These are phyloP conservation scores for Cyberlindnera bimundalis DNA, from an alignment of 805 yeast genomes.

Conservation along the genomic window DNA sequence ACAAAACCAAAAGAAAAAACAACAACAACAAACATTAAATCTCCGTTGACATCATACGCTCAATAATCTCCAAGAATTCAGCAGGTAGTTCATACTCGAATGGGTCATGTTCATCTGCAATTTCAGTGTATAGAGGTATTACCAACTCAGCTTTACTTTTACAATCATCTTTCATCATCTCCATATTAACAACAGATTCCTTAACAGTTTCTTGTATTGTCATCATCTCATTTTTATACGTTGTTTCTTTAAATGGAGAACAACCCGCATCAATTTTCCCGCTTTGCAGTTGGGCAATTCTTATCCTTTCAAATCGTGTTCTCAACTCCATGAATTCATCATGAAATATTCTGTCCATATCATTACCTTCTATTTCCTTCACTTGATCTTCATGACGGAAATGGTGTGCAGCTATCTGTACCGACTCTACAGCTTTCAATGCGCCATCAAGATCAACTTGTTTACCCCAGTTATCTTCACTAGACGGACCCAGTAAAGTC, in stretches of 20 bases:
- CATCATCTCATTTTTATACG: no score
- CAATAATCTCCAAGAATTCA: conserved; percentile 3
- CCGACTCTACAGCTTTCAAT: not conserved
- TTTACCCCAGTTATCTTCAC: not conserved
- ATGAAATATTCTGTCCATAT: not conserved
- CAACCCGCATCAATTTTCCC: no score
- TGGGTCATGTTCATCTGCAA: not conserved
- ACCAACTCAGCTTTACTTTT: no score
- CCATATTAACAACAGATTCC: not conserved
- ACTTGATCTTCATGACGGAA: no score
- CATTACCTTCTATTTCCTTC: not conserved
- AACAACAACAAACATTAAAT: not conserved
- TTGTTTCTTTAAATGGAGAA: no score
- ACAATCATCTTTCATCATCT: no score
- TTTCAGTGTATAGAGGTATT: not conserved
- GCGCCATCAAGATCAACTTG: not conserved
- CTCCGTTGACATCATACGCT: not conserved
- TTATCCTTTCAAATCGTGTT: not conserved
- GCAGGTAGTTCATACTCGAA: conserved; percentile 1
- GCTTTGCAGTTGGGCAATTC: no score
- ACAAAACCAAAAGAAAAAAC: not conserved
- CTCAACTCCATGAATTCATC: not conserved
- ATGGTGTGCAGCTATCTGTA: no score
- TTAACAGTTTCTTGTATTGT: not conserved
- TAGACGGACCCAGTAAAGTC: no score